phyloP scores from a whole-genome alignment of 2,329 filamentous ascomycete species.

The Leptographium radiaticola region DNA sequence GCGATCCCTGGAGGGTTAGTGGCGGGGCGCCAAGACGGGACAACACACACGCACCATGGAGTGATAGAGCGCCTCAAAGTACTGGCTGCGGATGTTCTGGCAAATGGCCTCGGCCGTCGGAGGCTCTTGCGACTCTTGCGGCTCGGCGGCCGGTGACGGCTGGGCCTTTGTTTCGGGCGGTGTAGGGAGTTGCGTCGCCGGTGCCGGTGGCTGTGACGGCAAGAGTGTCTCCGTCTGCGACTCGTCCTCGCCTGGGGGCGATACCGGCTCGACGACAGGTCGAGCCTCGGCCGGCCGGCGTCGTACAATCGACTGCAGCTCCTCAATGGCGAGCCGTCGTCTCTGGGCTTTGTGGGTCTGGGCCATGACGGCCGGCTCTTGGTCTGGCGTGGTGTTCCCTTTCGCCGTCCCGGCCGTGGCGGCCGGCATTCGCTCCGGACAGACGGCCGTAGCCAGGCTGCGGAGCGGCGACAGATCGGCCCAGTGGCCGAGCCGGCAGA shows the following conservation, averaged over 20 bases:
- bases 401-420: slow-evolving; percentile 2
- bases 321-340: slow-evolving; percentile 46
- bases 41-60: slow-evolving; percentile 36
- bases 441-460: slow-evolving; percentile 33
- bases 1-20: slow-evolving; percentile 41
- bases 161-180: slow-evolving; percentile 12
- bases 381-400: neutral
- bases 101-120: slow-evolving; percentile 40
- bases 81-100: slow-evolving; percentile 42
- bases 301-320: slow-evolving; percentile 47
- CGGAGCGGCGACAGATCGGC: slow-evolving; percentile 44
- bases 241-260: neutral
- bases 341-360: slow-evolving; percentile 36
- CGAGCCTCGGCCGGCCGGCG: slow-evolving; percentile 30
- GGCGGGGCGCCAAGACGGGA: slow-evolving; percentile 3
- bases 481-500: slow-evolving; percentile 58
- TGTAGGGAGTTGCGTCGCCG: neutral
- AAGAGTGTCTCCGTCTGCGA: neutral
- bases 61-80: slow-evolving; percentile 48
- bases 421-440: slow-evolving; percentile 17
- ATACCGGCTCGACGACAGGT: neutral
- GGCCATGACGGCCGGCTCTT: slow-evolving; percentile 23
- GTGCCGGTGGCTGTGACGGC: neutral
- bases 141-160: neutral
- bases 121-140: slow-evolving; percentile 11